Evolutionary conservation across 2,329 filamentous ascomycete genomes (phyloP).

Genomic region (Pyrenochaeta sp.): DNA sequence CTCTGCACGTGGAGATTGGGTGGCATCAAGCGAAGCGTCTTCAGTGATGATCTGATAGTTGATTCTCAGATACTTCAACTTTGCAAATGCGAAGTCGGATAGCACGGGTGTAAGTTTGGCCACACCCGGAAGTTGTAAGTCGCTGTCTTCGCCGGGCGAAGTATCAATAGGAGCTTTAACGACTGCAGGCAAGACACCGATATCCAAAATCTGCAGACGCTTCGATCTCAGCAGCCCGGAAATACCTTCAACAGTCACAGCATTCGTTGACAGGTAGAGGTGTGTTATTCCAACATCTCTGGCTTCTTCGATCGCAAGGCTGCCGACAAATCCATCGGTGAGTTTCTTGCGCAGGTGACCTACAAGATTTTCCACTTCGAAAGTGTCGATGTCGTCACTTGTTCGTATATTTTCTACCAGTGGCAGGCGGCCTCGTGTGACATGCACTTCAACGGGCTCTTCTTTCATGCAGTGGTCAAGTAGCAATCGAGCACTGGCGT

Average conservation of each 20-base stretch:
- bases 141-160: slow-evolving; percentile 19
- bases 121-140: slow-evolving; percentile 55
- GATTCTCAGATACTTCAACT: slow-evolving; percentile 63
- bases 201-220: slow-evolving; percentile 64
- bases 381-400: slow-evolving; percentile 42
- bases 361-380: slow-evolving; percentile 59
- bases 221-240: slow-evolving; percentile 61
- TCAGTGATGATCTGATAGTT: slow-evolving; percentile 65
- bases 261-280: slow-evolving; percentile 66
- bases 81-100: slow-evolving; percentile 55
- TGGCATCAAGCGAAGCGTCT: slow-evolving; percentile 36
- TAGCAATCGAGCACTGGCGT: slow-evolving; percentile 61
- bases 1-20: slow-evolving; percentile 34
- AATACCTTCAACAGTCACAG: slow-evolving; percentile 64
- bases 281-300: slow-evolving; percentile 66
- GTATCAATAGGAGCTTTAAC: slow-evolving; percentile 25
- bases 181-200: slow-evolving; percentile 55
- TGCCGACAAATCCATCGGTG: slow-evolving; percentile 56
- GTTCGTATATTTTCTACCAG: slow-evolving; percentile 40
- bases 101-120: slow-evolving; percentile 65
- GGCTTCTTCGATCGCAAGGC: slow-evolving; percentile 64
- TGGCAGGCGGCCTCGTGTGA: slow-evolving; percentile 22
- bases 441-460: slow-evolving; percentile 12
- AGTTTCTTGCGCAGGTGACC: slow-evolving; percentile 56
- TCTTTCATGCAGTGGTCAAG: slow-evolving; percentile 61